Conservation (phyloP, 2,329 filamentous ascomycete species). For the Xylariaceae sp. region DNA sequence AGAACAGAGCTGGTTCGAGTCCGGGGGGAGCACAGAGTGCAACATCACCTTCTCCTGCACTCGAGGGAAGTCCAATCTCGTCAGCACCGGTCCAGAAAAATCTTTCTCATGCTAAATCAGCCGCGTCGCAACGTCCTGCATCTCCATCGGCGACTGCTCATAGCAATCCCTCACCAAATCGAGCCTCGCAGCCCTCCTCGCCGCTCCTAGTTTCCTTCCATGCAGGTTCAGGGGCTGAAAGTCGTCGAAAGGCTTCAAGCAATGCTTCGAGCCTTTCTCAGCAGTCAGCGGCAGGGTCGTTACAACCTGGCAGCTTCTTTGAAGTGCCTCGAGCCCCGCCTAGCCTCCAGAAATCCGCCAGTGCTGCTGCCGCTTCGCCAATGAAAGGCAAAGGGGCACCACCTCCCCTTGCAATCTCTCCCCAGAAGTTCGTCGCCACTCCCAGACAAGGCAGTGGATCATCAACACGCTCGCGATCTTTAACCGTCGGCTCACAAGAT, state of each 20-base stretch:
- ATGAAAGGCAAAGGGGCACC: conserved; percentile 50
- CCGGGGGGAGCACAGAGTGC: conserved; percentile 40
- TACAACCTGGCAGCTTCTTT: conserved; percentile 68
- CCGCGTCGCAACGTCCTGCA: conserved; percentile 64
- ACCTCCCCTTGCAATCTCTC: conserved; percentile 52
- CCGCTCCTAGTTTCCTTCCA: conserved; percentile 96
- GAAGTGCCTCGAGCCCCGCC: conserved; percentile 65
- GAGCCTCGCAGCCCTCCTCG: conserved; percentile 74
- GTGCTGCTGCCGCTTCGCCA: conserved; percentile 51
- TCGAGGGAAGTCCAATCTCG: conserved; percentile 83
- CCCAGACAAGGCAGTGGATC: conserved; percentile 59
- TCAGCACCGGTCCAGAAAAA: conserved; percentile 77
- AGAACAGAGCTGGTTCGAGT: conserved; percentile 50
- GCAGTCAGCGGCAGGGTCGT: conserved; percentile 59
- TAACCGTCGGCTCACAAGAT: conserved; percentile 93
- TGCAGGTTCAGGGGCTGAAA: conserved; percentile 73
- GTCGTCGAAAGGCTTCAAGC: conserved; percentile 84
- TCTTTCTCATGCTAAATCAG: conserved; percentile 74
- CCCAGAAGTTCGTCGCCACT: conserved; percentile 59
- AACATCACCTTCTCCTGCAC: conserved; percentile 60
- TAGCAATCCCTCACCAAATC: conserved; percentile 79
- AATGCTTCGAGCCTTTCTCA: conserved; percentile 82
- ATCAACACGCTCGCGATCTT: conserved; percentile 72
- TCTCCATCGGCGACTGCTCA: conserved; percentile 81
- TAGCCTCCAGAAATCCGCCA: conserved; percentile 57